Percentiles rank a stretch among this genome's conserved stretches.
Conservation (phyloP, 225 moss, liverwort and hornwort genomes). For the Asterella californica region DNA sequence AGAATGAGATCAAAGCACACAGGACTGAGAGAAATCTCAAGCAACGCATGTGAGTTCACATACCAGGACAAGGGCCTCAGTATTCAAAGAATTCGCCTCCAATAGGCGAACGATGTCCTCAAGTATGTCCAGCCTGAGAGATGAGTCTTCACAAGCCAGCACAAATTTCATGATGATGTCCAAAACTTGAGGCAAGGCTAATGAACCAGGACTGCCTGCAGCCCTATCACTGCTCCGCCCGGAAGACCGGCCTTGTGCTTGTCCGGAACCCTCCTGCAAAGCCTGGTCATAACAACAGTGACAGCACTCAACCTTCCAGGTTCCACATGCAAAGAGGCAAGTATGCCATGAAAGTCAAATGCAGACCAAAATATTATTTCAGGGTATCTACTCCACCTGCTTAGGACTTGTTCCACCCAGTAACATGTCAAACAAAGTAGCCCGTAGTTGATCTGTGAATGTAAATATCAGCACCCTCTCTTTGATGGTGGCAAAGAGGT, state of each 20-base stretch:
- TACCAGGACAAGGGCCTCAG: constrained; percentile 67
- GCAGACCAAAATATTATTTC: not conserved
- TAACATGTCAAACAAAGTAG: constrained; percentile 67
- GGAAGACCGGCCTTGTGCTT: constrained; percentile 12
- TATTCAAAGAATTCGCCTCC: constrained; percentile 70
- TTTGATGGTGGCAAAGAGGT: constrained; percentile 60
- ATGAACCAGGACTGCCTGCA: constrained; percentile 58
- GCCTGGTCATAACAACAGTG: not conserved
- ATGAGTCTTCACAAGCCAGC: constrained; percentile 51
- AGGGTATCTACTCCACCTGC: constrained; percentile 42
- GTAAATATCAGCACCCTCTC: constrained; percentile 54
- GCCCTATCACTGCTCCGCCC: constrained; percentile 36
- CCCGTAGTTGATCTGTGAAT: constrained; percentile 63
- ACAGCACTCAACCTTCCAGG: not conserved
- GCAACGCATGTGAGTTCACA: not conserved
- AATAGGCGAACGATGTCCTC: constrained; percentile 68
- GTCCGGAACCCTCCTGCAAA: constrained; percentile 4
- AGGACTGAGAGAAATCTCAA: not conserved
- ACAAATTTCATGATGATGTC: constrained; percentile 66
- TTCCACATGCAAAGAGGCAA: not conserved
- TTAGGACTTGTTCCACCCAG: constrained; percentile 69
- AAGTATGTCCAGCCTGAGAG: constrained; percentile 65
- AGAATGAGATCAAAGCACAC: not conserved
- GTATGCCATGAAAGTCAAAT: not conserved
- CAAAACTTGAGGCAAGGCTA: constrained; percentile 73